Evolutionary conservation across 2,329 filamentous ascomycete genomes (phyloP).

Genomic region (Aspergillus brunneoviolaceus): DNA sequence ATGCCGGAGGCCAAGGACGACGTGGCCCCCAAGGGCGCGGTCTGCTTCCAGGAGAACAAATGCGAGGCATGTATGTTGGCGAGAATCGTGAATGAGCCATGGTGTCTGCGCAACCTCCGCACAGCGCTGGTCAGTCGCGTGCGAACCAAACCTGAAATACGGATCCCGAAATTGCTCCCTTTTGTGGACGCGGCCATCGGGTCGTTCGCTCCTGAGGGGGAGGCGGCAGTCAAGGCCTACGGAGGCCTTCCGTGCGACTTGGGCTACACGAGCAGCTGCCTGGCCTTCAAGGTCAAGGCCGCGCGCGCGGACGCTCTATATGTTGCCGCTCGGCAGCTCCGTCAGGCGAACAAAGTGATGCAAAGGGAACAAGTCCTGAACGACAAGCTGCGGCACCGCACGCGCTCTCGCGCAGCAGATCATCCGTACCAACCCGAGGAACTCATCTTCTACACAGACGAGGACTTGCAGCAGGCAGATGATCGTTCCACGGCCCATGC

Average conservation of each 20-base stretch:
- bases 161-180: constrained; percentile 25
- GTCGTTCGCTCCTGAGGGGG: background rate
- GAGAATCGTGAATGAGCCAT: constrained; percentile 27
- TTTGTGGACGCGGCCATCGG: constrained; percentile 34
- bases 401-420: background rate
- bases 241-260: background rate
- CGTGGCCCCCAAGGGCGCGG: constrained; percentile 13
- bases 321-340: background rate
- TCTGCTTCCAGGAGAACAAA: constrained; percentile 31
- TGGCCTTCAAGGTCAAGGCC: background rate
- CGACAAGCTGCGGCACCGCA: background rate
- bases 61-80: constrained; percentile 43
- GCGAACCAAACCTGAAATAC: constrained; percentile 25
- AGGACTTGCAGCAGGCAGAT: too few relatives aligned
- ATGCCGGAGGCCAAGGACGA: constrained; percentile 3
- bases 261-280: background rate
- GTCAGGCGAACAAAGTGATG: background rate
- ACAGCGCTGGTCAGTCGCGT: constrained; percentile 32
- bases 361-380: background rate
- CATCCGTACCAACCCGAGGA: too few relatives aligned
- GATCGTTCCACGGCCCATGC: too few relatives aligned
- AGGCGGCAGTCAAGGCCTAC: too few relatives aligned
- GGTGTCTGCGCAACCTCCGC: constrained; percentile 32
- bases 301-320: background rate
- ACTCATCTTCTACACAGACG: too few relatives aligned